These are phyloP conservation scores for Chionographis japonica DNA, from an alignment of 106 monocot species.

Conservation along the genomic window DNA sequence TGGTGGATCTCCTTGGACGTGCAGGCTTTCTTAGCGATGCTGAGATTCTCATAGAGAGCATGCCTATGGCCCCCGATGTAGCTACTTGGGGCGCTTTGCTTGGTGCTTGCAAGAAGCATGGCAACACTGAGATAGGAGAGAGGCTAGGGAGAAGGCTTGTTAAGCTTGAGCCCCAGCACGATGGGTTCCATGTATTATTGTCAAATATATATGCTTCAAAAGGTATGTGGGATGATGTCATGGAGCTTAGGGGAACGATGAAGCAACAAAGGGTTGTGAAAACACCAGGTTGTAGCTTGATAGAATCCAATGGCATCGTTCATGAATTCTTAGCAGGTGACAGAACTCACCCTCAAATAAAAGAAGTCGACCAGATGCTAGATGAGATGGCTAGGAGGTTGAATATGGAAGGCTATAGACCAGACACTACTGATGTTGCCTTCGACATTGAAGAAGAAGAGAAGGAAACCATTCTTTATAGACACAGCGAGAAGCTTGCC, in stretches of 20 bases:
- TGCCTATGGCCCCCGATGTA: too few relatives aligned
- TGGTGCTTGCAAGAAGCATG: constrained; percentile 24
- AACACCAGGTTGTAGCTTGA: constrained; percentile 42
- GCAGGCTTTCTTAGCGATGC: too few relatives aligned
- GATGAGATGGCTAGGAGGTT: constrained; percentile 27
- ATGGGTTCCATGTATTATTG: constrained; percentile 56
- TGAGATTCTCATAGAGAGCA: too few relatives aligned
- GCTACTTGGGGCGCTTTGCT: too few relatives aligned
- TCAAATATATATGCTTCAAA: constrained; percentile 49
- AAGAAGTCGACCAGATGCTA: constrained; percentile 26
- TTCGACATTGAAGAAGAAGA: constrained; percentile 41
- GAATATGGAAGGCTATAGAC: constrained; percentile 34
- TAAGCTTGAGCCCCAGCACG: constrained; percentile 7
- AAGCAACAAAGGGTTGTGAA: constrained; percentile 31
- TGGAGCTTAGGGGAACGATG: constrained; percentile 44
- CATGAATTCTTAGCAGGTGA: constrained; percentile 38
- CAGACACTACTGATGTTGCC: constrained; percentile 25
- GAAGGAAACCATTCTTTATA: constrained; percentile 27
- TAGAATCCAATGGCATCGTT: constrained; percentile 21
- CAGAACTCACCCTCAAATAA: constrained; percentile 18
- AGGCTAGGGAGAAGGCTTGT: too few relatives aligned
- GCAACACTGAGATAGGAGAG: constrained; percentile 18
- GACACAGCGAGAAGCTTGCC: constrained; percentile 37
- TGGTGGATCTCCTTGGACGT: too few relatives aligned
- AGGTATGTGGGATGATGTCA: constrained; percentile 42